phyloP scores from a whole-genome alignment of 768 basidiomycete species.

The Leccinum subtestaceum region DNA sequence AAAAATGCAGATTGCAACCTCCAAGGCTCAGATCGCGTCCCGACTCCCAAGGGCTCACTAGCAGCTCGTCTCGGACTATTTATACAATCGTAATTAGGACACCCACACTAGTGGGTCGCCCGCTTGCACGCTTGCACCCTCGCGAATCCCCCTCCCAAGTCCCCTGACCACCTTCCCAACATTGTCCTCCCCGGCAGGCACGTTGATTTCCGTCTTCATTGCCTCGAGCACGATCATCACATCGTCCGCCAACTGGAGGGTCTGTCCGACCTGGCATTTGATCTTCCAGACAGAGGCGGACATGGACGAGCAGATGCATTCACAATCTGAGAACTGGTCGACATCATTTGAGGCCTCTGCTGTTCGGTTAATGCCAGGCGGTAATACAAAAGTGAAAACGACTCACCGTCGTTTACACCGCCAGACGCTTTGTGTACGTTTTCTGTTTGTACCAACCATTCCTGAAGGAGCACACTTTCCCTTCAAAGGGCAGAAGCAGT shows the following conservation, averaged over 20 bases:
- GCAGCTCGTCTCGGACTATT: too few relatives aligned
- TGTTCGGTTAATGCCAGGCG: not conserved
- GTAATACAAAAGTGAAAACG: not conserved
- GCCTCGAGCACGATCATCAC: constrained; percentile 55
- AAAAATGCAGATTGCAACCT: too few relatives aligned
- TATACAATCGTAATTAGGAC: not conserved
- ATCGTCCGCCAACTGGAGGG: constrained; percentile 39
- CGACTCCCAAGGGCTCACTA: too few relatives aligned
- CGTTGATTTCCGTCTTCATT: constrained; percentile 62
- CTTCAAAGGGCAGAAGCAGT: constrained; percentile 22
- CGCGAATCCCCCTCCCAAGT: constrained; percentile 40
- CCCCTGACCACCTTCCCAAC: constrained; percentile 43
- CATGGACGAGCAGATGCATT: constrained; percentile 34
- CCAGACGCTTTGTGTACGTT: not conserved
- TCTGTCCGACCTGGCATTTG: constrained; percentile 40
- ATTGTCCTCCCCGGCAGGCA: constrained; percentile 44
- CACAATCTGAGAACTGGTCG: constrained; percentile 3
- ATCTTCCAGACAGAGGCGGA: constrained; percentile 53
- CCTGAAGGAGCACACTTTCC: constrained; percentile 39
- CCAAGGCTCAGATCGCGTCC: too few relatives aligned
- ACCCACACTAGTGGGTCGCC: constrained; percentile 44
- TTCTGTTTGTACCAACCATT: constrained; percentile 40
- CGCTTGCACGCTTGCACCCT: constrained; percentile 44
- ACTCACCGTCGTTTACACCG: constrained; percentile 3
- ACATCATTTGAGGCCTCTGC: constrained; percentile 1